Evolutionary conservation across 2,329 filamentous ascomycete species (phyloP).

Genomic region (Lasiodiplodia sp.): DNA sequence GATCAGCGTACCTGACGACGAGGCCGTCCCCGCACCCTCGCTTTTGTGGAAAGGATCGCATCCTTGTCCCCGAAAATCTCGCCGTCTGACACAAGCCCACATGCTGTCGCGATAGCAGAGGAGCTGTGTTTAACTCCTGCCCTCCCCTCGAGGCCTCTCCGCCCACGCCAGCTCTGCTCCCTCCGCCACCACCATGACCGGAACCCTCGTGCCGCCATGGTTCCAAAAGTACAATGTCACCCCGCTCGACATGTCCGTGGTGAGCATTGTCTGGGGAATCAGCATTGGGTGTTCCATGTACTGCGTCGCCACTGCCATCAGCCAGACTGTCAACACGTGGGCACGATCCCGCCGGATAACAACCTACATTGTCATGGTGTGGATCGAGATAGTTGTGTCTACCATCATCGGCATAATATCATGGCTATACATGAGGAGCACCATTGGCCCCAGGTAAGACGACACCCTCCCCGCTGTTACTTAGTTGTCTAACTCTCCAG

Average conservation of each 20-base stretch:
- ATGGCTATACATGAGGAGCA: slow-evolving; percentile 50
- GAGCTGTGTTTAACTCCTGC: background rate
- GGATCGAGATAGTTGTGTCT: slow-evolving; percentile 54
- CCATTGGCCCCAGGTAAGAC: slow-evolving; percentile 44
- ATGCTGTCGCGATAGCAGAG: background rate
- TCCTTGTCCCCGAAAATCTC: background rate
- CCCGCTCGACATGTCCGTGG: background rate
- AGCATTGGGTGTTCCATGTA: slow-evolving; percentile 12
- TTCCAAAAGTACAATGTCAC: slow-evolving; percentile 12
- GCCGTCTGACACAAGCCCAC: background rate
- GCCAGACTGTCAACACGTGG: slow-evolving; percentile 12
- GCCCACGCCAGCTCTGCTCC: background rate
- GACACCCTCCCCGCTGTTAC: background rate
- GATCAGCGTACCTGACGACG: background rate
- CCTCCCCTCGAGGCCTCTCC: background rate
- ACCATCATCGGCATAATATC: slow-evolving; percentile 49
- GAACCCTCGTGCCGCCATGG: slow-evolving; percentile 15
- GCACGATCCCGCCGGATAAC: slow-evolving; percentile 4
- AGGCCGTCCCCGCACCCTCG: background rate
- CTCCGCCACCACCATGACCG: background rate
- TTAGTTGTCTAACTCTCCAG: background rate
- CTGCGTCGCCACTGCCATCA: slow-evolving; percentile 6
- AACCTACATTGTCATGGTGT: slow-evolving; percentile 53
- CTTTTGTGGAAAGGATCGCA: background rate
- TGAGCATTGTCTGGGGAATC: slow-evolving; percentile 22